Conservation (phyloP, 805 yeast species). For the Brettanomyces bruxellensis region DNA sequence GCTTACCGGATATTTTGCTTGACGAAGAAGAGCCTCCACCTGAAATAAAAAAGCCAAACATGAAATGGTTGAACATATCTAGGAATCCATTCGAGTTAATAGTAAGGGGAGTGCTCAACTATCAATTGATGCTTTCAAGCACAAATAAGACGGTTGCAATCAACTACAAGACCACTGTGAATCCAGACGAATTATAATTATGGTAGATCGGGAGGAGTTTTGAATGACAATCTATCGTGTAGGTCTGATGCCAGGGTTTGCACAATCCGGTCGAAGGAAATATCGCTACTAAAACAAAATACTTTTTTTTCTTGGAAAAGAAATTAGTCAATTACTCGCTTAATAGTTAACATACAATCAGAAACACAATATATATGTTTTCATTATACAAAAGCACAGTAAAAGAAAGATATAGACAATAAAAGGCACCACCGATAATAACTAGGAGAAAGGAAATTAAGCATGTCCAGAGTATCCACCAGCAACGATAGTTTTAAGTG, state of each 20-base stretch:
- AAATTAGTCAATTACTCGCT: no score
- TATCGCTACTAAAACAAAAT: neutral
- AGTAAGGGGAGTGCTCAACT: slow-evolving; percentile 72
- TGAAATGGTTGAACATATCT: slow-evolving; percentile 67
- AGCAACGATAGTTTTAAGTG: slow-evolving; percentile 37
- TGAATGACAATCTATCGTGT: neutral
- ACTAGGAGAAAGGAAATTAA: slow-evolving; percentile 1
- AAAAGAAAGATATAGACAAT: neutral
- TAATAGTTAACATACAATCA: neutral
- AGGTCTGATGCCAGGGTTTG: no score
- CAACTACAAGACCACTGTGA: slow-evolving; percentile 46
- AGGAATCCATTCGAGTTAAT: slow-evolving; percentile 80
- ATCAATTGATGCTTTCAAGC: slow-evolving; percentile 57
- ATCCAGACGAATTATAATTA: slow-evolving; percentile 29
- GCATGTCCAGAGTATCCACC: slow-evolving; percentile 40
- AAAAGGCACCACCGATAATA: neutral
- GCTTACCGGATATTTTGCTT: neutral
- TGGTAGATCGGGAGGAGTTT: neutral
- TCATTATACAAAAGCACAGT: neutral
- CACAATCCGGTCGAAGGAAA: no score
- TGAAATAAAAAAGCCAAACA: slow-evolving; percentile 14
- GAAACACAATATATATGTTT: neutral
- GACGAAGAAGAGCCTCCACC: slow-evolving; percentile 1
- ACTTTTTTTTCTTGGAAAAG: neutral
- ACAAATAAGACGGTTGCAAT: slow-evolving; percentile 51